Percentiles rank a stretch among this genome's conserved stretches.
phyloP scores from a whole-genome alignment of 257 asterid genomes.

The Solanum pennellii region DNA sequence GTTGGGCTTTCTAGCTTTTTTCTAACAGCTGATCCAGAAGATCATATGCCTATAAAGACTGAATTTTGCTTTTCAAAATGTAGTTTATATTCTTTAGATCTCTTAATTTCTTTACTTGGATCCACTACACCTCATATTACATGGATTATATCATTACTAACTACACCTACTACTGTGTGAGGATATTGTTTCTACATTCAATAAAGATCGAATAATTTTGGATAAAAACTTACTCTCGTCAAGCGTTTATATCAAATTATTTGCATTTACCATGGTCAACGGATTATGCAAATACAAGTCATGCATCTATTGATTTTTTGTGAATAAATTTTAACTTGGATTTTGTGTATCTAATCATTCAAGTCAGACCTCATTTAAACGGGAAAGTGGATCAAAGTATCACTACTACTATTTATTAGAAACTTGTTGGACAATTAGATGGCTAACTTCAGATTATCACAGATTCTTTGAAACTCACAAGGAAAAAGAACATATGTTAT shows the following conservation, averaged over 20 bases:
- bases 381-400: neutral
- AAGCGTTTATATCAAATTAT: neutral
- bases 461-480: neutral
- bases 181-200: neutral
- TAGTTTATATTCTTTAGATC: neutral
- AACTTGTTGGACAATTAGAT: neutral
- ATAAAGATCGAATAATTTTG: neutral
- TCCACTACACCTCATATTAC: too few relatives aligned
- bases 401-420: neutral
- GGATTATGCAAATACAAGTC: neutral
- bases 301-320: neutral
- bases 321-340: neutral
- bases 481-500: neutral
- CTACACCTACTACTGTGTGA: neutral
- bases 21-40: too few relatives aligned
- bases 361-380: neutral
- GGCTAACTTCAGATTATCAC: neutral
- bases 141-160: neutral
- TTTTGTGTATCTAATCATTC: neutral
- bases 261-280: neutral
- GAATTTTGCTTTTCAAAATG: neutral
- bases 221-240: neutral
- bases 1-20: neutral
- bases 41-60: neutral
- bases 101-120: neutral